phyloP scores from a whole-genome alignment of 2,329 filamentous ascomycete genomes.

The Onygenales sp. region DNA sequence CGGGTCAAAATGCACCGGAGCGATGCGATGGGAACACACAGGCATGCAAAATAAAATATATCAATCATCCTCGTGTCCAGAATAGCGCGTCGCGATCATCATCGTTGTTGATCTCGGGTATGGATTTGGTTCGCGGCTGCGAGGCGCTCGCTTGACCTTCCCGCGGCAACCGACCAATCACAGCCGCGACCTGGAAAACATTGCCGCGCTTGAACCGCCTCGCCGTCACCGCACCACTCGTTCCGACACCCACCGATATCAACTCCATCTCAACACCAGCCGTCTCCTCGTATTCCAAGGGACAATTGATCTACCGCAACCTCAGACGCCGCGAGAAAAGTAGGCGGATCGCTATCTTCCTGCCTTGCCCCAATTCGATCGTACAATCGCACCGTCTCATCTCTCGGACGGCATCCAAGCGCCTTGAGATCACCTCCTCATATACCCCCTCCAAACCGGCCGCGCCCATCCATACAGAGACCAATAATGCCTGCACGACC shows the following conservation, averaged over 20 bases:
- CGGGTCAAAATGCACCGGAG: too few relatives aligned
- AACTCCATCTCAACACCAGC: not conserved
- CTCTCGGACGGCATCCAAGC: not conserved
- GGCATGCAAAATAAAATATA: too few relatives aligned
- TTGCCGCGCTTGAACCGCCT: not conserved
- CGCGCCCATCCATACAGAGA: not conserved
- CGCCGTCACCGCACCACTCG: not conserved
- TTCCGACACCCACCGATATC: not conserved
- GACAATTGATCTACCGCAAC: not conserved
- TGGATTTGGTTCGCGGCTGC: not conserved
- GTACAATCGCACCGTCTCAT: not conserved
- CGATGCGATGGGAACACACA: too few relatives aligned
- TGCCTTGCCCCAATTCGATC: not conserved
- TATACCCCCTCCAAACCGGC: not conserved
- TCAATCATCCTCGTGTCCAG: too few relatives aligned
- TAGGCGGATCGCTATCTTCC: not conserved
- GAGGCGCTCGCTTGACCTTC: not conserved
- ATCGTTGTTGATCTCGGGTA: not conserved
- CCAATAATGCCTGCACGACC: conserved; percentile 30
- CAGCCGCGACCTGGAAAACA: not conserved
- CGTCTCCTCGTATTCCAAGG: not conserved
- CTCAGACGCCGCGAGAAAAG: not conserved
- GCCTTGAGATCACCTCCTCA: not conserved
- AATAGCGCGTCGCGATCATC: not conserved
- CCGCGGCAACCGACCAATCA: not conserved